These are phyloP conservation scores for Pythium pyrilobum DNA, from an alignment of 352 stramenopile genomes.

Conservation along the genomic window DNA sequence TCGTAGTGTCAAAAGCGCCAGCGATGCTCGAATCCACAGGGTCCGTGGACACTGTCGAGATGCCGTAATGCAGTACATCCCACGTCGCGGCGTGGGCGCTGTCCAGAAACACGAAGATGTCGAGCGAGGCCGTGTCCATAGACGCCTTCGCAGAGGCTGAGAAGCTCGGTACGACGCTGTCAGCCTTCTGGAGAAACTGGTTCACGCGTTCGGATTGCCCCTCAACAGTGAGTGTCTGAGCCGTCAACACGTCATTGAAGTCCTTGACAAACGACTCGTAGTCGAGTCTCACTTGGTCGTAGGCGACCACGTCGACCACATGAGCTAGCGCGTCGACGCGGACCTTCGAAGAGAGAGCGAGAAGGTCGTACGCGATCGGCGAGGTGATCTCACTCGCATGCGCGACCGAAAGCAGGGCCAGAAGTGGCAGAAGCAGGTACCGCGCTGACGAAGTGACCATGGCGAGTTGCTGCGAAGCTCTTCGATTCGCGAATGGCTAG, in stretches of 20 bases:
- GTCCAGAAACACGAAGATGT: conserved; percentile 10
- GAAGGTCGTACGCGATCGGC: too few relatives aligned
- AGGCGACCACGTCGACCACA: too few relatives aligned
- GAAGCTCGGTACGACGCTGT: background rate
- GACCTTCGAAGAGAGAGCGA: too few relatives aligned
- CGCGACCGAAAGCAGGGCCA: too few relatives aligned
- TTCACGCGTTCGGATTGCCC: conserved; percentile 1
- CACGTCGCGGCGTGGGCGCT: conserved; percentile 1
- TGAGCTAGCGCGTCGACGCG: too few relatives aligned
- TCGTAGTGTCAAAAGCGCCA: background rate
- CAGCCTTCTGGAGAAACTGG: background rate
- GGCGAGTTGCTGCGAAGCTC: too few relatives aligned
- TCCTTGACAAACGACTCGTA: background rate
- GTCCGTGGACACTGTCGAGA: background rate
- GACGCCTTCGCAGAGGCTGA: background rate
- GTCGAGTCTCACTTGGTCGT: background rate
- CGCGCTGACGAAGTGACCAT: too few relatives aligned
- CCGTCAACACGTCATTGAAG: background rate
- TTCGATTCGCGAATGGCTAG: too few relatives aligned
- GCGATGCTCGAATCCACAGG: background rate
- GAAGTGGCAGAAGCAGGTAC: too few relatives aligned
- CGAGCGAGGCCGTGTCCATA: background rate
- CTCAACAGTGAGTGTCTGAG: background rate
- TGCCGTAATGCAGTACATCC: conserved; percentile 1
- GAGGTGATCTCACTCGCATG: too few relatives aligned